Base-by-base conservation (phyloP, 495 filamentous ascomycete species). In the Terfezia boudieri region DNA sequence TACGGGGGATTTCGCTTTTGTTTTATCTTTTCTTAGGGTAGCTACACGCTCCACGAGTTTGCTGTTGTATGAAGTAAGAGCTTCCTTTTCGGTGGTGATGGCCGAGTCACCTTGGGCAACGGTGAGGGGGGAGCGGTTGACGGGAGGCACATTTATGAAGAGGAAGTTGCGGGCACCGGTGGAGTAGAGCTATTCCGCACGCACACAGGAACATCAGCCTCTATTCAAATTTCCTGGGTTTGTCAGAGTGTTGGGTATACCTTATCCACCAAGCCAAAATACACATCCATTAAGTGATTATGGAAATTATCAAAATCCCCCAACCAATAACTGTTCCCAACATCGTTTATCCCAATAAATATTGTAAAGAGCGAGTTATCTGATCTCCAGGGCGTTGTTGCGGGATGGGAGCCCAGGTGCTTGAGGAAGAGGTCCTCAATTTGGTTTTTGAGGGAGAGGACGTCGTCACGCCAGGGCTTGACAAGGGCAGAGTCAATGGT, bases 261-360 rank as follows among this genome's bases (percentile, higher is more conserved):
- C 55, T 79, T 57, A 56, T 79, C 70, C 4, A 79, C 60, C 22
- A 78, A 64, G 0, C 61, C 60, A 52, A 71, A 71, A 53, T 85
- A 83, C 43, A 72, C 71, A 14, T 70, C 67, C 62, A 82, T 75
- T n/a, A 84, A 72, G 32, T 60, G 62, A 8, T 66, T 66, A 26
- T 76, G 70, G 52, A 84, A 64, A 5, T 55, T 61, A 9, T 65
- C 65, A 6, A 66, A 62, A 46, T 72, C 56, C 22, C 68, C 65
- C n/a, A 67, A 60, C 56, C 66, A 73, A 66, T 76, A 84, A 20
- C 71, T 71, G 61, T 80, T 80, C 1, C 81, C 80, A 11, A 86
- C 72, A 58, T 90, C 84, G 57, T 90, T 90, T 57, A 90, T 79
- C 37, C 84, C 83, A 53, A 87, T 80, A 73, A 79, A 90, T 48